A percentile compares a stretch with the other conserved stretches of the same genome.
Conservation (phyloP, 106 monocot genomes). For the Dendrobium nobile region DNA sequence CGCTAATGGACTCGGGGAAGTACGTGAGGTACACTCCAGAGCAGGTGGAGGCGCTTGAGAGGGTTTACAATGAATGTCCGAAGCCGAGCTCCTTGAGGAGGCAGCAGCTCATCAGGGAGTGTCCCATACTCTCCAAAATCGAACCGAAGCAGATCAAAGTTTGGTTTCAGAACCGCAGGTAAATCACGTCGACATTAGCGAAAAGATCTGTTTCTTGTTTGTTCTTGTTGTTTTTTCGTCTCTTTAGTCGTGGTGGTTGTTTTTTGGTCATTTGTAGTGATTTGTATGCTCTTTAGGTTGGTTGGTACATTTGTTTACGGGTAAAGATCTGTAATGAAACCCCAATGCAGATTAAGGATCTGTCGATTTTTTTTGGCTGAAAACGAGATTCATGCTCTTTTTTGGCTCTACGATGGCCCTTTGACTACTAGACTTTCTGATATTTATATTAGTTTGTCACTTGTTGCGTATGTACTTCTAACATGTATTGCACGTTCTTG, state of each 20-base stretch:
- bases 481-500: not conserved
- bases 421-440: not conserved
- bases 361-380: not conserved
- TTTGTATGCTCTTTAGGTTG: not conserved
- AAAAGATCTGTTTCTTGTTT: not conserved
- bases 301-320: not conserved
- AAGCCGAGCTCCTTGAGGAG: slow-evolving; percentile 80
- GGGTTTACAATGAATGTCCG: slow-evolving; percentile 86
- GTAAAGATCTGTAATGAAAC: not conserved
- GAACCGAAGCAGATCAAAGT: slow-evolving; percentile 98
- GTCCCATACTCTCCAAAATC: slow-evolving; percentile 77
- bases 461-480: not conserved
- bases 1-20: slow-evolving; percentile 66
- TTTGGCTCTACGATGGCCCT: not conserved
- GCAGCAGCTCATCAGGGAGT: slow-evolving; percentile 89
- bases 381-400: not conserved
- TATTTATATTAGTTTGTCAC: not conserved
- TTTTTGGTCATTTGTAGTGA: not conserved
- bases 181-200: not conserved
- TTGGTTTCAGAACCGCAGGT: slow-evolving; percentile 98
- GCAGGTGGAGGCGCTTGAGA: slow-evolving; percentile 95
- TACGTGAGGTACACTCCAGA: slow-evolving; percentile 94
- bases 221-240: not conserved
- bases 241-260: not conserved
- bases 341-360: not conserved